Conservation (phyloP, 495 filamentous ascomycete species). For the Aspergillus egyptiacus region DNA sequence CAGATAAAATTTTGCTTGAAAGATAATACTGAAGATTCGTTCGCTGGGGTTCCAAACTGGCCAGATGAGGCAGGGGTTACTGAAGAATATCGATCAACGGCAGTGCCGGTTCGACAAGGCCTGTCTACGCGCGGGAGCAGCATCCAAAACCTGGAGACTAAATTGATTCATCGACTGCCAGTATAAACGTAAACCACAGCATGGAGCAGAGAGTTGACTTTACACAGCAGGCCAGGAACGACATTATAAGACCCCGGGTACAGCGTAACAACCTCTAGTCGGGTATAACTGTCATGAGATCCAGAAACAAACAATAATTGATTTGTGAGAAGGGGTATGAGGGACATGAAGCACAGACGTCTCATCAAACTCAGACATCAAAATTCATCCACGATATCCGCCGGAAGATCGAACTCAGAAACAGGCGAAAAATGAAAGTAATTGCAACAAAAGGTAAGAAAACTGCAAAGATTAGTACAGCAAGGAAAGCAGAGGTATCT, state of each 20-base stretch:
- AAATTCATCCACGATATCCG: slow-evolving; percentile 13
- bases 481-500: slow-evolving; percentile 1
- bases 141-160: too few species aligned
- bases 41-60: too few species aligned
- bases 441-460: slow-evolving; percentile 13
- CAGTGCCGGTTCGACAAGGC: too few species aligned
- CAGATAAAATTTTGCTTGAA: too few species aligned
- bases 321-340: slow-evolving; percentile 19
- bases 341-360: slow-evolving; percentile 21
- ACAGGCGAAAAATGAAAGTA: slow-evolving; percentile 2
- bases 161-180: too few species aligned
- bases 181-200: too few species aligned
- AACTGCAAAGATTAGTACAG: background rate
- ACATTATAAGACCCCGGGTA: background rate
- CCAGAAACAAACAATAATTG: slow-evolving; percentile 5
- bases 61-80: too few species aligned
- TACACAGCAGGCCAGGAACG: background rate
- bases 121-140: too few species aligned
- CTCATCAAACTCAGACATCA: slow-evolving; percentile 16
- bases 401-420: slow-evolving; percentile 3
- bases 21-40: background rate
- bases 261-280: background rate
- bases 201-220: background rate
- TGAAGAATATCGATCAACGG: too few species aligned
- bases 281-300: background rate